Evolutionary conservation across 2,329 filamentous ascomycete genomes (phyloP), one percentile per base, ranked within the genome.

Genomic region (Gnomoniopsis sp.): DNA sequence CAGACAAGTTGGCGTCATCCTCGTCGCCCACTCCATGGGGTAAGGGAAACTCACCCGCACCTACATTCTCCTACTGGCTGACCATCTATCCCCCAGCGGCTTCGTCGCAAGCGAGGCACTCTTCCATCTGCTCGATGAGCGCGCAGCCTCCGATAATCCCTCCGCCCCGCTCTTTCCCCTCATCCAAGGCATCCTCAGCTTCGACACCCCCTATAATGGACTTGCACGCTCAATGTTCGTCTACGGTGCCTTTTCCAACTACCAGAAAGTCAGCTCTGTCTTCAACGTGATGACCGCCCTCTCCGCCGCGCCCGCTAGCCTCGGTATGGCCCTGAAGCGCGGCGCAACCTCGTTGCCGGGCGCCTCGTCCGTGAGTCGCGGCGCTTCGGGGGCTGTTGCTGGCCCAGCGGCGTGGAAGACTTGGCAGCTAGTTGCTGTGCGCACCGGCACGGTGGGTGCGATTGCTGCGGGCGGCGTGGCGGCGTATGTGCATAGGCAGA

Each of bases 1-100:
- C 65, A 87, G 89, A n/a, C 87, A 87, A 0, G 90, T 96, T 10
- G 88, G 88, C 59, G 88, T 91, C 2, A 79, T 96, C 43, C 79
- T 96, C 1, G 79, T 95, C 26, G 91, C 91, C 1, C 92, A 96
- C 71, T 93, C 89, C 3, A 96, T 87, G 88, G 88, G 88, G 80
- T 80, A 66, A 63, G 75, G 62, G 12, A 22, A 3, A 17, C 33
- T 10, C 2, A 1, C n/a, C 48, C 17, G 11, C 2, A 2, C 12
- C 23, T 2, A 8, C 4, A 3, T 2, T 6, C 17, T 34, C 0
- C 33, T 14, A 17, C 3, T 14, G 33, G 19, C 36, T 22, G 14
- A n/a, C 61, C 66, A n/a, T 66, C n/a, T 61, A n/a, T 43, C 38
- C 19, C 3, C 2, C 53, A 82, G 80, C 46, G 92, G 92, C 41